Conservation (phyloP, 2,329 filamentous ascomycete species). For the Ramularia endophylla region DNA sequence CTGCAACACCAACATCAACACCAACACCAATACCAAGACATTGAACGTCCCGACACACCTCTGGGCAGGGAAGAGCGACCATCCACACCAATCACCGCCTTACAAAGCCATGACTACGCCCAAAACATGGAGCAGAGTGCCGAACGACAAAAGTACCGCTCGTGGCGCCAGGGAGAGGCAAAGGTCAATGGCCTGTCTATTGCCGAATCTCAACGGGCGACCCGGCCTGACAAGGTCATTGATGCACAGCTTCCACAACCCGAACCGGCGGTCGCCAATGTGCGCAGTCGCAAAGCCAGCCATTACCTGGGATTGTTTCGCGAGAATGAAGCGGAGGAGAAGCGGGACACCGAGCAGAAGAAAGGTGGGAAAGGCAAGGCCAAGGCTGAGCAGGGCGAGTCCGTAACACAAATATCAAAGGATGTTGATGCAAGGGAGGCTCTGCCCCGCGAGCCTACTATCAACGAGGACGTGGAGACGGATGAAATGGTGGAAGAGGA, state of each 20-base stretch:
- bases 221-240: constrained; percentile 54
- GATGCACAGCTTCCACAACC: constrained; percentile 55
- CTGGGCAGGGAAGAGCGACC: constrained; percentile 12
- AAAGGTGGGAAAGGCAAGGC: constrained; percentile 25
- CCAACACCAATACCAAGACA: constrained; percentile 5
- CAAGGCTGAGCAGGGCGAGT: constrained; percentile 6
- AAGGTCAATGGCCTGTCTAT: constrained; percentile 35
- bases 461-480: constrained; percentile 27
- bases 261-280: constrained; percentile 46
- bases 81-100: constrained; percentile 14
- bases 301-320: constrained; percentile 61
- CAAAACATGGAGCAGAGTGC: constrained; percentile 28
- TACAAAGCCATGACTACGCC: constrained; percentile 7
- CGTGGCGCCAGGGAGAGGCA: constrained; percentile 45
- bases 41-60: constrained; percentile 12
- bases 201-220: constrained; percentile 31
- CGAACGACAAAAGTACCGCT: constrained; percentile 42
- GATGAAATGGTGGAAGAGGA: constrained; percentile 31
- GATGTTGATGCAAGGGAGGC: constrained; percentile 9
- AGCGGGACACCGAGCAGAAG: constrained; percentile 46
- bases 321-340: constrained; percentile 52
- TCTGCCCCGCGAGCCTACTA: constrained; percentile 25
- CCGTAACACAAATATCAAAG: constrained; percentile 9
- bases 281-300: constrained; percentile 59
- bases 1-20: constrained; percentile 8